phyloP scores from a whole-genome alignment of 306 rosid genomes.

The Dalbergia cochinchinensis region DNA sequence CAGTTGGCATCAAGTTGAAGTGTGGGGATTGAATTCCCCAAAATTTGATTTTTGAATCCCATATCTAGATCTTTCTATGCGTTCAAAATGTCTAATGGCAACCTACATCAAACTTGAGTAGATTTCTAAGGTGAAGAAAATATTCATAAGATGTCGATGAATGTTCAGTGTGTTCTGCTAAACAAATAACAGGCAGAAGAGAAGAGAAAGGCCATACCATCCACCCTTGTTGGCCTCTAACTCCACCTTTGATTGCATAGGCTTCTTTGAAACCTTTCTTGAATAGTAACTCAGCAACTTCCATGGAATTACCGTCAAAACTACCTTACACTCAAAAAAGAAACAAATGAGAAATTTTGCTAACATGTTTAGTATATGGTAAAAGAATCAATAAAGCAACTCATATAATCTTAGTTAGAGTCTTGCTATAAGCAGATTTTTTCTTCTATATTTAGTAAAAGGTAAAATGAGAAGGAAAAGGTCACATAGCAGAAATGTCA shows the following conservation, averaged over 20 bases:
- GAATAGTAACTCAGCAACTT: conserved; percentile 86
- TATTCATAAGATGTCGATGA: background rate
- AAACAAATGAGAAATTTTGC: conserved; percentile 49
- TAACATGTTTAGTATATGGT: conserved; percentile 2
- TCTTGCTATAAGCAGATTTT: background rate
- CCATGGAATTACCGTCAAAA: conserved; percentile 91
- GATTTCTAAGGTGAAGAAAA: conserved; percentile 27
- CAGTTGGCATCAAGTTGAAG: conserved; percentile 24
- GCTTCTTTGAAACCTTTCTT: conserved; percentile 92
- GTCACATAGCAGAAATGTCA: background rate
- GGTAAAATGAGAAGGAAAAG: conserved; percentile 22
- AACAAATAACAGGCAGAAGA: conserved; percentile 34
- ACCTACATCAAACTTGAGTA: conserved; percentile 21
- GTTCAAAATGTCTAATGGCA: conserved; percentile 11
- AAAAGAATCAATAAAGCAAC: conserved; percentile 12
- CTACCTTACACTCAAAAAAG: conserved; percentile 84
- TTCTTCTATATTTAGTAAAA: conserved; percentile 17
- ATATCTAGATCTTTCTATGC: conserved; percentile 5
- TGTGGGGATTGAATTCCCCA: background rate
- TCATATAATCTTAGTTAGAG: conserved; percentile 24
- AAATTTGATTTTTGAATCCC: conserved; percentile 25
- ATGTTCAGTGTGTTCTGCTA: background rate
- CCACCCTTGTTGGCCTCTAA: conserved; percentile 90
- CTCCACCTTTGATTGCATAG: conserved; percentile 90
- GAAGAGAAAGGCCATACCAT: conserved; percentile 64